These are phyloP conservation scores for Cercospora citrullina DNA, from an alignment of 2,329 filamentous ascomycete genomes.

Conservation along the genomic window DNA sequence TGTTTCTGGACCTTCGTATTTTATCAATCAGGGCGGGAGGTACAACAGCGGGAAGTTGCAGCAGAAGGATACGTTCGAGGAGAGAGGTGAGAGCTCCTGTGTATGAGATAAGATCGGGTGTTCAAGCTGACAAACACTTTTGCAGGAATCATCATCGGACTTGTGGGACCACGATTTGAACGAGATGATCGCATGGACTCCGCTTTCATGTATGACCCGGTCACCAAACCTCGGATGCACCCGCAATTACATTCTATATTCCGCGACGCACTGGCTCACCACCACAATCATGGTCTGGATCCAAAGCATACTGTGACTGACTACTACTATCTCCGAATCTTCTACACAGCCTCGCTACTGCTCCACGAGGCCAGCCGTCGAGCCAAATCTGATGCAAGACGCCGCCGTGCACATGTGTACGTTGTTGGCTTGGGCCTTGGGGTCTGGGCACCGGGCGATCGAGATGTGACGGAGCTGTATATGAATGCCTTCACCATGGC, in stretches of 20 bases:
- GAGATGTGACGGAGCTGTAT: slow-evolving; percentile 27
- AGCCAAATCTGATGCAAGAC: slow-evolving; percentile 20
- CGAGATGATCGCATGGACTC: slow-evolving; percentile 36
- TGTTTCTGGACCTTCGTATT: slow-evolving; percentile 34
- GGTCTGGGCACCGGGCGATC: slow-evolving; percentile 35
- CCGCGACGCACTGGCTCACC: background rate
- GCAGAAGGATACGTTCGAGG: slow-evolving; percentile 26
- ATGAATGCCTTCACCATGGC: slow-evolving; percentile 31
- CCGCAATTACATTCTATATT: slow-evolving; percentile 19
- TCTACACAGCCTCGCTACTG: slow-evolving; percentile 33
- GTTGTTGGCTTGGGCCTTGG: slow-evolving; percentile 39
- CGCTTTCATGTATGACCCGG: slow-evolving; percentile 27
- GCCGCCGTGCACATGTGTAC: slow-evolving; percentile 34
- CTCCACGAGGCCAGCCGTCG: slow-evolving; percentile 34
- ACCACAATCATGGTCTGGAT: background rate
- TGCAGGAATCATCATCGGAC: slow-evolving; percentile 34
- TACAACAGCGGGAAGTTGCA: slow-evolving; percentile 25
- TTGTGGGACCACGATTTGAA: slow-evolving; percentile 39
- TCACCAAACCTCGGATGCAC: slow-evolving; percentile 21
- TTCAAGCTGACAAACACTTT: background rate
- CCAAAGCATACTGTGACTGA: background rate
- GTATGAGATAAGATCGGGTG: background rate
- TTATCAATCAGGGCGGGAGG: slow-evolving; percentile 37
- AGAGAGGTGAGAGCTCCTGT: slow-evolving; percentile 16
- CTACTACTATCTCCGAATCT: background rate